Base-by-base conservation (phyloP, 1,284 basidiomycete genomes). In the Trametes polyzona region DNA sequence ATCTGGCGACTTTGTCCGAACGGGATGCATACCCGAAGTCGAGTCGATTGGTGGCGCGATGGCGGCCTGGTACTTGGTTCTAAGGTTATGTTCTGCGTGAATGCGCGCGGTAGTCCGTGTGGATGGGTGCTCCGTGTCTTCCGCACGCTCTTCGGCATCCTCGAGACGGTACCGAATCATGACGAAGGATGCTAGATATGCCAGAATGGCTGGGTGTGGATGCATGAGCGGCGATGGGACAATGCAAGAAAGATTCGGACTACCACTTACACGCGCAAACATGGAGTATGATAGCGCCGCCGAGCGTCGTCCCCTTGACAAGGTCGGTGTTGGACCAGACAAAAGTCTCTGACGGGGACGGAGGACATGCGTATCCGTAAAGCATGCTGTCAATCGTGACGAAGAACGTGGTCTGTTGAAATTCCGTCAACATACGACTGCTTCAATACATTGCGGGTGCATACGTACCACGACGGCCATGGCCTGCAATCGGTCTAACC, bases 231-330 rank as follows among this genome's bases (percentile, higher is more conserved):
- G 47, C 23, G 7, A 21, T 36, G 17, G 12, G 17, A 16, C 3
- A 5, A 2, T n/a, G n/a, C 3, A 33, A 8, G 5, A 3, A 9
- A 3, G 23, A n/a, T 16, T 41, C 9, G 11, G 19, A 11, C 7
- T 23, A n/a, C n/a, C 8, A 62, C 69, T 55, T 51, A 74, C 74
- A 71, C 19, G 72, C 69, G 39, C 71, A 73, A 19, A 68, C 66
- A 54, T 77, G 75, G 21, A 76, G 67, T 16, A 76, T 68, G 24
- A 77, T 67, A 8, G 75, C 68, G 30, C 75, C 72, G 1, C 72
- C 64, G 8, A 77, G 61, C 16, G 64, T 62, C 4, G 73, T 71
- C 12, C 66, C 63, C 17, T 69, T 66, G 10, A 72, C 53, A 41
- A 66, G 63, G 26, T 64, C 66, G 0, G 60, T 57, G 9, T 47